Base-by-base conservation (phyloP, 2,329 filamentous ascomycete species). In the Diplodia intermedia region DNA sequence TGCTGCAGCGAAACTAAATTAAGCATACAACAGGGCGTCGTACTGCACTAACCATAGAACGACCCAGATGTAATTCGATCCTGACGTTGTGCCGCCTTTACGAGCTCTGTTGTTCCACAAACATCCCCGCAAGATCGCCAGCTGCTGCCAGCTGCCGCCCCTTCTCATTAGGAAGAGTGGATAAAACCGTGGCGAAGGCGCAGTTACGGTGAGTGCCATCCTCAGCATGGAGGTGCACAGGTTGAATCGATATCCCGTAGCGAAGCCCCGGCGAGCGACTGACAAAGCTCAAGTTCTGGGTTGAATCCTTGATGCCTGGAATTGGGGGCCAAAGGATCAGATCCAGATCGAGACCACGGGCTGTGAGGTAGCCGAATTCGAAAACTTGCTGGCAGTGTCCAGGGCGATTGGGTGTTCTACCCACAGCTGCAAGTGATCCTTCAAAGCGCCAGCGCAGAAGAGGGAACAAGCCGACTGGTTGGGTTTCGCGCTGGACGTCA, bases 21-120 rank as follows among this genome's bases (percentile, higher is more conserved):
- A 57, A 57, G 54, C 31, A 57, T 57, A 26, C 33, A 57, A 26
- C 54, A 40, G 5, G 14, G 14, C 33, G 54, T 40, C 18, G 33
- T 33, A 38, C 40, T 40, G 54, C 54, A 14, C 14, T 31, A 26
- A 40, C 11, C 54, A 14, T 20, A 15, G 20, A 31, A 29, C 23
- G 20, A 23, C 36, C 33, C 36, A 26, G n/a, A 55, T 12, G 9
- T n/a, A 31, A 40, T 23, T 33, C 54, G 14, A 57, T 23, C n/a
- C 26, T 23, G n/a, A 57, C n/a, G 31, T 29, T 18, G 33, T 57
- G 33, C 33, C 54, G n/a, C n/a, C 11, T 57, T 40, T 38, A 40
- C 33, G 54, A 40, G 54, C 33, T 23, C 9, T 40, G 4, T 36
- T 26, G 54, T 57, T 57, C 11, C 33, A 40, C 54, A 40, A 38